These are phyloP conservation scores for Xerocomus spinulosus DNA, from an alignment of 768 basidiomycete genomes.

Conservation along the genomic window DNA sequence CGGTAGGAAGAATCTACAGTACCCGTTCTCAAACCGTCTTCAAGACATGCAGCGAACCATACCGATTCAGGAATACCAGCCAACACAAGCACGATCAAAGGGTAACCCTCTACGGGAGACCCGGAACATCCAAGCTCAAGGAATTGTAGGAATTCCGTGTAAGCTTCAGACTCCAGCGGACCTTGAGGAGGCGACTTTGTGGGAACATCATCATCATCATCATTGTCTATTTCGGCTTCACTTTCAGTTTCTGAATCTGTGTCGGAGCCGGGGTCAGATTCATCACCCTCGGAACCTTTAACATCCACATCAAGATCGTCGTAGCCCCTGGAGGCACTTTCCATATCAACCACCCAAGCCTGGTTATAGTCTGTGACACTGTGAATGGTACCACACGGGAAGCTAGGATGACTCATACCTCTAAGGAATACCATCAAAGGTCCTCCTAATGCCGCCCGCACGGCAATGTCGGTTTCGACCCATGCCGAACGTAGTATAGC, in stretches of 20 bases:
- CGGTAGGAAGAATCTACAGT: constrained; percentile 18
- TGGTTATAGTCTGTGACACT: constrained; percentile 50
- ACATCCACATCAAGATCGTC: constrained; percentile 27
- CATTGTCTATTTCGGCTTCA: constrained; percentile 21
- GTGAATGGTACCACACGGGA: background rate
- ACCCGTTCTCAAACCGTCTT: background rate
- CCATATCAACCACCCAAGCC: constrained; percentile 49
- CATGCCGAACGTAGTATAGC: constrained; percentile 65
- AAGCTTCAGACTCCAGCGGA: constrained; percentile 40
- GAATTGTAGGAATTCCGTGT: constrained; percentile 73
- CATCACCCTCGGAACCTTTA: constrained; percentile 21
- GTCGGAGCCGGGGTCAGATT: constrained; percentile 31
- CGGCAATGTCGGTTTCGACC: constrained; percentile 65
- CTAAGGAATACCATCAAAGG: constrained; percentile 68
- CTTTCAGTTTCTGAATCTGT: constrained; percentile 22
- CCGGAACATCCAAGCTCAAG: constrained; percentile 77
- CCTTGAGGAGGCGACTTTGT: background rate
- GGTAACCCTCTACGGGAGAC: constrained; percentile 75
- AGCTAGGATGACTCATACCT: constrained; percentile 37
- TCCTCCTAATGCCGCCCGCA: constrained; percentile 65
- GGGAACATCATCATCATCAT: constrained; percentile 27
- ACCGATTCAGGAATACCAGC: constrained; percentile 75
- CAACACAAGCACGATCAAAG: constrained; percentile 71
- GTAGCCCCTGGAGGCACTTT: constrained; percentile 13
- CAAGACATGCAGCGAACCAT: constrained; percentile 21